Evolutionary conservation across 2,329 filamentous ascomycete genomes (phyloP).

Genomic region (Monosporascus sp.): DNA sequence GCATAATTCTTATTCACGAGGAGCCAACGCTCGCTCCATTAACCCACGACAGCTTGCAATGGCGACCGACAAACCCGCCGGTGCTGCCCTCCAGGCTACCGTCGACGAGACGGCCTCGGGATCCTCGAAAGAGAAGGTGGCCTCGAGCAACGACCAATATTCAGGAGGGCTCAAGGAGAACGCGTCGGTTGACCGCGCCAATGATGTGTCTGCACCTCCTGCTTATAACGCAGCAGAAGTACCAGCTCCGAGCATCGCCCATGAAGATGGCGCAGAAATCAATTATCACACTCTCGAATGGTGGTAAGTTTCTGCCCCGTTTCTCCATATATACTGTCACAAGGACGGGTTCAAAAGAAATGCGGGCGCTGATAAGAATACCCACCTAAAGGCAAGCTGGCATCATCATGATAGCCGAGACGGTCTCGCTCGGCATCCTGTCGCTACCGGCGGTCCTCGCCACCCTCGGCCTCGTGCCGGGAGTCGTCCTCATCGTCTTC

Average conservation of each 20-base stretch:
- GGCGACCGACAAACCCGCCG: not conserved
- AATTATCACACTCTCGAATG: constrained; percentile 33
- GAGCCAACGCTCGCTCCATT: not conserved
- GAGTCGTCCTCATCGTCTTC: constrained; percentile 66
- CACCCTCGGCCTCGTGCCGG: constrained; percentile 64
- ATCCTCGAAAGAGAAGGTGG: not conserved
- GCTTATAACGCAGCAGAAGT: not conserved
- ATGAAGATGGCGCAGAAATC: constrained; percentile 17
- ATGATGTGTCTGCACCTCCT: not conserved
- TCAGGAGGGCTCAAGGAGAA: not conserved
- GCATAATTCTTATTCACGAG: not conserved
- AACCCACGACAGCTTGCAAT: not conserved
- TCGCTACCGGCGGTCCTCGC: constrained; percentile 73
- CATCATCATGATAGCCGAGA: constrained; percentile 38
- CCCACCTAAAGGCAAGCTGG: constrained; percentile 30
- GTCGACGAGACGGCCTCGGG: not conserved
- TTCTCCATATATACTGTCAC: not conserved
- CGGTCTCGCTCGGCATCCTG: constrained; percentile 49
- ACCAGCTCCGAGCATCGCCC: constrained; percentile 5
- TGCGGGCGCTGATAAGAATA: constrained; percentile 13
- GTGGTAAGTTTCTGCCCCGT: constrained; percentile 24
- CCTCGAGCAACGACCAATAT: not conserved
- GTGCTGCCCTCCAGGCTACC: not conserved
- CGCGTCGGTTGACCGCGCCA: not conserved
- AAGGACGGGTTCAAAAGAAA: not conserved